phyloP scores from a whole-genome alignment of 306 rosid species.

The Pterocarpus santalinus region DNA sequence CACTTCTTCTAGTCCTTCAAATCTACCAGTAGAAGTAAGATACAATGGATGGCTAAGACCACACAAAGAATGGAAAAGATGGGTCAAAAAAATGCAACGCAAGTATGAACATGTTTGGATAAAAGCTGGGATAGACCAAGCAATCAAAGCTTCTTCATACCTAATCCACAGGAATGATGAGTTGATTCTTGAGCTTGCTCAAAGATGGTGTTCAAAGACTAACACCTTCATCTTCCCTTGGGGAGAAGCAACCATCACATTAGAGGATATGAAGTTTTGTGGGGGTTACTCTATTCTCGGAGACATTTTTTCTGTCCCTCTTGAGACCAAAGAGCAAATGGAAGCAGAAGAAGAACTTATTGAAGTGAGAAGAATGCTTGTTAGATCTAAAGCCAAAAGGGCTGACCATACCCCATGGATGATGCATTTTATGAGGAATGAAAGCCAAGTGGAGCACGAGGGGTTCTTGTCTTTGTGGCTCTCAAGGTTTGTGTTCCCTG shows the following conservation, averaged over 20 bases:
- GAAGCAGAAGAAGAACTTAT: constrained; percentile 19
- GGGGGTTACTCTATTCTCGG: constrained; percentile 63
- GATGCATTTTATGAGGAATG: constrained; percentile 53
- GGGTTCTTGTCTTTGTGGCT: constrained; percentile 64
- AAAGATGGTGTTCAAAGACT: constrained; percentile 55
- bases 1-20: background rate
- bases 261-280: constrained; percentile 59
- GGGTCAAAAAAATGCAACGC: constrained; percentile 42
- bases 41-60: constrained; percentile 50
- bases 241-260: constrained; percentile 67
- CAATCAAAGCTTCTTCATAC: constrained; percentile 59
- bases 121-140: constrained; percentile 57
- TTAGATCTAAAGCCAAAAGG: constrained; percentile 32
- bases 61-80: constrained; percentile 41
- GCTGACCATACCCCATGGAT: constrained; percentile 49
- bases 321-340: constrained; percentile 29
- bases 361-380: constrained; percentile 10
- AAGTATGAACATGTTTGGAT: constrained; percentile 47
- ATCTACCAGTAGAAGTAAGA: background rate
- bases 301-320: constrained; percentile 17
- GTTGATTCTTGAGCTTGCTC: constrained; percentile 49
- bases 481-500: constrained; percentile 61
- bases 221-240: constrained; percentile 64
- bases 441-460: constrained; percentile 55
- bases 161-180: constrained; percentile 32